phyloP scores from a whole-genome alignment of 2,329 filamentous ascomycete genomes.

The Apiospora rasikravindrae region DNA sequence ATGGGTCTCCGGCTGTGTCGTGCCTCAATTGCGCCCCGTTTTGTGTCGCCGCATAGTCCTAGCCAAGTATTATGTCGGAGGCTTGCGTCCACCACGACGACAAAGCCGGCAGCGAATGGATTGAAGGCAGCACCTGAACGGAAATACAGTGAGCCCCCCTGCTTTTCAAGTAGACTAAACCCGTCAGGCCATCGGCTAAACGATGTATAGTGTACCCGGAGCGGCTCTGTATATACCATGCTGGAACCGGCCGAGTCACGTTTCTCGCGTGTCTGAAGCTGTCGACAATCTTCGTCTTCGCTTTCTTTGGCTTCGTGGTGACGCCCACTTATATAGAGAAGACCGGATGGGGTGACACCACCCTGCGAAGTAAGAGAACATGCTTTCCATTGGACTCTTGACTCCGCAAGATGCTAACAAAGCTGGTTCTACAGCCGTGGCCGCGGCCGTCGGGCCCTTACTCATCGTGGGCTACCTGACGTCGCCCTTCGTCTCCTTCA shows the following conservation, averaged over 20 bases:
- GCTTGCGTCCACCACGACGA: constrained; percentile 27
- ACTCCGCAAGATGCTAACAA: not conserved
- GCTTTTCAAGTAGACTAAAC: not conserved
- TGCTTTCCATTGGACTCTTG: constrained; percentile 16
- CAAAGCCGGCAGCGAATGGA: constrained; percentile 22
- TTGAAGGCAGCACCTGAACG: constrained; percentile 15
- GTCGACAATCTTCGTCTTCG: constrained; percentile 71
- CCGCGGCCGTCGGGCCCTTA: constrained; percentile 69
- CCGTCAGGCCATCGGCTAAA: not conserved
- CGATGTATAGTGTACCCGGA: constrained; percentile 55
- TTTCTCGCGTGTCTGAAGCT: constrained; percentile 75
- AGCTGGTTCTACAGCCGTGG: constrained; percentile 49
- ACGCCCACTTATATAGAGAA: constrained; percentile 62
- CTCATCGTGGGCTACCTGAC: constrained; percentile 68
- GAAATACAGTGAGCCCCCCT: constrained; percentile 26
- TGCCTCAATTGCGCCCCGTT: constrained; percentile 18
- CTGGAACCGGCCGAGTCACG: constrained; percentile 68
- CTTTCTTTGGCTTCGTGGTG: constrained; percentile 68
- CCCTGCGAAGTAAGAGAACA: constrained; percentile 31
- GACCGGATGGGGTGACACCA: constrained; percentile 34
- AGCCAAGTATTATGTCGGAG: constrained; percentile 22
- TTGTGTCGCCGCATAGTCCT: not conserved
- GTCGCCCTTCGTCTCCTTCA: constrained; percentile 73
- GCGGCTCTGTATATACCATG: constrained; percentile 74
- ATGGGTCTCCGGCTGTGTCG: constrained; percentile 19